A percentile compares a stretch with the other conserved stretches of the same genome.
Evolutionary conservation across 495 filamentous ascomycete species (phyloP).

Genomic region (Choiromyces venosus): DNA sequence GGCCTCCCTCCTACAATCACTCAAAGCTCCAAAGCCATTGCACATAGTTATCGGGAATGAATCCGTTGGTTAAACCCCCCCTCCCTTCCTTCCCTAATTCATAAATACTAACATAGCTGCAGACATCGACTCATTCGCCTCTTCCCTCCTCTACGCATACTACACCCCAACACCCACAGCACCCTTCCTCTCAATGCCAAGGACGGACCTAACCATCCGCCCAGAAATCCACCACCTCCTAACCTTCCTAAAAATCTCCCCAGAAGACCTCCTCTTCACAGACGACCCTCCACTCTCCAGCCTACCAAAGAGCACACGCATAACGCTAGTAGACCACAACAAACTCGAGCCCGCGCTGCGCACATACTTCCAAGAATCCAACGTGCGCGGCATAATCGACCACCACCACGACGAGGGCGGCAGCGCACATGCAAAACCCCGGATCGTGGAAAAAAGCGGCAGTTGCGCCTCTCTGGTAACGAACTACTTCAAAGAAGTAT

Average conservation of each 20-base stretch:
- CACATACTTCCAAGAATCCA: constrained; percentile 44
- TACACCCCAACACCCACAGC: constrained; percentile 57
- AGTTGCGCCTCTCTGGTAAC: constrained; percentile 77
- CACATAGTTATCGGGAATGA: constrained; percentile 69
- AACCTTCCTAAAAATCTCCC: constrained; percentile 50
- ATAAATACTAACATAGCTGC: constrained; percentile 8
- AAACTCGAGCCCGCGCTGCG: constrained; percentile 55
- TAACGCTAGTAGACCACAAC: constrained; percentile 82
- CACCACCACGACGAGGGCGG: constrained; percentile 79
- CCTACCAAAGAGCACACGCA: constrained; percentile 46
- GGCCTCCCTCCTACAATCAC: constrained; percentile 22
- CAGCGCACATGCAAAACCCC: constrained; percentile 48
- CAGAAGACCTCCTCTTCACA: constrained; percentile 48
- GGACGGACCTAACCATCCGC: constrained; percentile 63
- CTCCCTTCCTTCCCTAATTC: constrained; percentile 20
- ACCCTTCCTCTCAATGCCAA: constrained; percentile 71
- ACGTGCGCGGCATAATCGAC: constrained; percentile 69
- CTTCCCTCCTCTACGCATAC: constrained; percentile 78
- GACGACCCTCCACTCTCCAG: constrained; percentile 28
- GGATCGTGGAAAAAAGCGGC: constrained; percentile 59
- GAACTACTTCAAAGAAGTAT: constrained; percentile 54
- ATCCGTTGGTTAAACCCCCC: constrained; percentile 54
- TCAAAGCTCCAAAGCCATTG: constrained; percentile 44
- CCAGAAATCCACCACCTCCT: constrained; percentile 66
- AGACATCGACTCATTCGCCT: constrained; percentile 91